Evolutionary conservation across 345 rosid genomes (phyloP).

Genomic region (Populus tremula): DNA sequence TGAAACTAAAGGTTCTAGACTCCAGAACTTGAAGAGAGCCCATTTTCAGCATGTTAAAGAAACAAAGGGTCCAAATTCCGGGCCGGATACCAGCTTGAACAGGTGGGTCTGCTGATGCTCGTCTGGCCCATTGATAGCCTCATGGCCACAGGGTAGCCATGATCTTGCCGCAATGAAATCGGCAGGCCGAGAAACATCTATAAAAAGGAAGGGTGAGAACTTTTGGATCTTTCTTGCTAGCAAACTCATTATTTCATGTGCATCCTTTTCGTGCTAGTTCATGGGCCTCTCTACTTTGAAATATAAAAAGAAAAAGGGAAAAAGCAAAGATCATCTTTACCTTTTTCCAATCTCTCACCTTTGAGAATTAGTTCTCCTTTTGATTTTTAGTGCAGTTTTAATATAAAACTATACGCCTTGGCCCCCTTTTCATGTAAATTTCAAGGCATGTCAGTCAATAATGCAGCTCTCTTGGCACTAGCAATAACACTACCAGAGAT

Average conservation of each 20-base stretch:
- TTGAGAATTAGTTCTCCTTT: slow-evolving; percentile 33
- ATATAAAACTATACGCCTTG: slow-evolving; percentile 14
- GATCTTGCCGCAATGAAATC: slow-evolving; percentile 26
- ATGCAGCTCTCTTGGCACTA: slow-evolving; percentile 15
- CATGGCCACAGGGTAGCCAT: neutral
- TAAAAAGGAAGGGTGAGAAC: neutral
- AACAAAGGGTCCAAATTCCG: neutral
- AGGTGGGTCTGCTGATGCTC: neutral
- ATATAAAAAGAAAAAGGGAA: neutral
- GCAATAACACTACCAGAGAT: slow-evolving; percentile 12
- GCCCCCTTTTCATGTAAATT: slow-evolving; percentile 25
- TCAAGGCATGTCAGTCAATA: slow-evolving; percentile 44
- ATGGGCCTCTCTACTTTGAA: slow-evolving; percentile 27
- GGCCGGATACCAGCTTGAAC: neutral
- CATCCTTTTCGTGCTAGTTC: slow-evolving; percentile 19
- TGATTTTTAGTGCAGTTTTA: slow-evolving; percentile 53
- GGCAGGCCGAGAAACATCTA: slow-evolving; percentile 27
- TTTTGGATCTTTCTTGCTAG: slow-evolving; percentile 24
- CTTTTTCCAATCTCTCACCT: slow-evolving; percentile 35
- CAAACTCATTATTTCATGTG: slow-evolving; percentile 10
- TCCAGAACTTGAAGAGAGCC: neutral
- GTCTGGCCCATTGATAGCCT: neutral
- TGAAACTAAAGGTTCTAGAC: neutral
- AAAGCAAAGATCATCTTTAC: slow-evolving; percentile 34
- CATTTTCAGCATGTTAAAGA: neutral